phyloP scores from a whole-genome alignment of 495 filamentous ascomycete species.

The Durotheca rogersii region DNA sequence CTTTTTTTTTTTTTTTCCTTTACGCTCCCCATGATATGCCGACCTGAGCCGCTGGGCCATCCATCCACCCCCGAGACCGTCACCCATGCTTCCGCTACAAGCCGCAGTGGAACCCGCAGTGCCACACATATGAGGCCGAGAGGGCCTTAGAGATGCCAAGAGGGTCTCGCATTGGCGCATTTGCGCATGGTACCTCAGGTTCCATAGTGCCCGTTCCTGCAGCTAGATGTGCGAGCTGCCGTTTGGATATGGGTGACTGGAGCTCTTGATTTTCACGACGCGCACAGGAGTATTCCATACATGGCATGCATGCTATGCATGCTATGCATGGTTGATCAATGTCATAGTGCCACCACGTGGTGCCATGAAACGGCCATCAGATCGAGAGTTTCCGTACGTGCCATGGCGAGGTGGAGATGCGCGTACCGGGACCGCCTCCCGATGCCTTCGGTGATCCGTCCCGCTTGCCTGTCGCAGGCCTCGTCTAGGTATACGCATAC shows the following conservation, averaged over 20 bases:
- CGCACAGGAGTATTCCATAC: background rate
- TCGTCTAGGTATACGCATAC: too few species aligned
- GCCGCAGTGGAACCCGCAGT: slow-evolving; percentile 2
- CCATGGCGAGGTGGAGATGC: too few species aligned
- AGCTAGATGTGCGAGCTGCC: background rate
- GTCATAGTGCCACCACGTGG: background rate
- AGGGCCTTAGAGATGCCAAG: slow-evolving; percentile 10
- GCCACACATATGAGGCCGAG: background rate
- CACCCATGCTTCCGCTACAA: slow-evolving; percentile 12
- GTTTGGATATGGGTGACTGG: background rate
- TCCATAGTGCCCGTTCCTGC: background rate
- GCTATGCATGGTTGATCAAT: background rate
- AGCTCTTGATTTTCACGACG: background rate
- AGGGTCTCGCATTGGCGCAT: slow-evolving; percentile 20
- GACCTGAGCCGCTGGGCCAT: background rate
- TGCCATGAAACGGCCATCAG: background rate
- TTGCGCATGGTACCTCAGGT: background rate
- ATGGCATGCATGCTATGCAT: background rate
- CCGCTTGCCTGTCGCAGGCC: too few species aligned
- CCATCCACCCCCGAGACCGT: background rate
- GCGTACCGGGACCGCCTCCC: too few species aligned
- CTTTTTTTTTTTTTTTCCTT: too few species aligned
- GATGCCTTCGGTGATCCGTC: too few species aligned
- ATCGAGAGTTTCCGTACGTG: too few species aligned
- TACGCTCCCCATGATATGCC: background rate